phyloP scores from a whole-genome alignment of 768 basidiomycete species.

The Tephrocybe sp. region DNA sequence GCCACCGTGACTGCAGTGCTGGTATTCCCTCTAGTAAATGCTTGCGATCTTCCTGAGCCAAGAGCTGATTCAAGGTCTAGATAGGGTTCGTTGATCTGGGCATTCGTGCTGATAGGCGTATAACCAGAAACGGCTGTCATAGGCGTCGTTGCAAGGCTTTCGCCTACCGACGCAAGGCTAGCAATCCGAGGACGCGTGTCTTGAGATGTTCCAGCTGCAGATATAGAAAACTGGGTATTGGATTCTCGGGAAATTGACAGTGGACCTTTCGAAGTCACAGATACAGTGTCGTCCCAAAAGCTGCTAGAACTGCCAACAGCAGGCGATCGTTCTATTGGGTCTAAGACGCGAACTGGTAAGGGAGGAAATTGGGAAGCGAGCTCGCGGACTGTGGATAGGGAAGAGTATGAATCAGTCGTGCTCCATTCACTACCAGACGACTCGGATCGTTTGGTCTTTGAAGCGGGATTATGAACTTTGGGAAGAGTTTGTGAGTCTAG shows the following conservation, averaged over 20 bases:
- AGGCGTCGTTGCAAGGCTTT: slow-evolving; percentile 5
- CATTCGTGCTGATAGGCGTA: slow-evolving; percentile 7
- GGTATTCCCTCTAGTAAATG: not conserved
- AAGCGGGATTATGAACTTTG: not conserved
- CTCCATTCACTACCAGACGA: slow-evolving; percentile 14
- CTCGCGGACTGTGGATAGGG: slow-evolving; percentile 46
- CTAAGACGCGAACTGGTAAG: slow-evolving; percentile 37
- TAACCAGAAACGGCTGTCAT: slow-evolving; percentile 5
- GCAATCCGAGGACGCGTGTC: no score
- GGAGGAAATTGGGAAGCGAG: slow-evolving; percentile 56
- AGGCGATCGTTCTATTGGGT: slow-evolving; percentile 11
- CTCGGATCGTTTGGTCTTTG: not conserved
- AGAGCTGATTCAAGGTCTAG: slow-evolving; percentile 5
- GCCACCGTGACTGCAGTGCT: no score
- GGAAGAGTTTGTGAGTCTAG: not conserved
- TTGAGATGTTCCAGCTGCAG: no score
- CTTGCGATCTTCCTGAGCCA: not conserved
- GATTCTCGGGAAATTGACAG: no score
- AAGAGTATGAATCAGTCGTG: slow-evolving; percentile 39
- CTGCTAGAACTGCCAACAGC: not conserved
- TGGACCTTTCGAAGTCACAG: not conserved
- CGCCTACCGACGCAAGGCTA: no score
- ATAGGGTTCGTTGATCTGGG: slow-evolving; percentile 5
- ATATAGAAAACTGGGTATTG: no score
- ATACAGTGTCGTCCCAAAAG: slow-evolving; percentile 13